Conservation (phyloP, 768 basidiomycete species). For the Vishniacozyma victoriae region DNA sequence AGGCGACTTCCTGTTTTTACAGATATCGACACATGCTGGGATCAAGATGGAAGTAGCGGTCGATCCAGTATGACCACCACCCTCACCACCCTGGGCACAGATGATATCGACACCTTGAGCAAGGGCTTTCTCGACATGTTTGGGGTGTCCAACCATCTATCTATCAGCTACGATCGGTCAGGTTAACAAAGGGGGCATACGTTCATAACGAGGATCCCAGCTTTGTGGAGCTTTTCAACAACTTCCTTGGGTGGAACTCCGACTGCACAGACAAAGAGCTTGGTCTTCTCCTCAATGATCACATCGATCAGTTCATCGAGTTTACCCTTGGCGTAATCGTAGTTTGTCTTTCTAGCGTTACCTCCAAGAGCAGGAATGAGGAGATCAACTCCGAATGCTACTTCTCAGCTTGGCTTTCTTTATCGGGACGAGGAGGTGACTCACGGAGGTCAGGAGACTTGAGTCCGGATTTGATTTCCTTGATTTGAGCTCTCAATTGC, state of each 20-base stretch:
- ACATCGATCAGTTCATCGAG: conserved; percentile 77
- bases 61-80: conserved; percentile 85
- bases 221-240: conserved; percentile 74
- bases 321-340: conserved; percentile 78
- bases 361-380: conserved; percentile 82
- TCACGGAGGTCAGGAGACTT: conserved; percentile 44
- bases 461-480: conserved; percentile 64
- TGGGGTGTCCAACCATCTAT: conserved; percentile 74
- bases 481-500: conserved; percentile 34
- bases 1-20: conserved; percentile 68
- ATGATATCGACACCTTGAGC: conserved; percentile 84
- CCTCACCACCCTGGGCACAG: conserved; percentile 85
- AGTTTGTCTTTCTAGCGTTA: conserved; percentile 80
- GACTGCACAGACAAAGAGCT: conserved; percentile 84
- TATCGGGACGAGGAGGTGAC: conserved; percentile 2
- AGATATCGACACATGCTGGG: conserved; percentile 80
- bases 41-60: conserved; percentile 79
- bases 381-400: conserved; percentile 86
- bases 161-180: neutral
- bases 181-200: conserved; percentile 49
- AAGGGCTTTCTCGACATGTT: conserved; percentile 52
- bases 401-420: conserved; percentile 18
- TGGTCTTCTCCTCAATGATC: conserved; percentile 82
- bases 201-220: conserved; percentile 84
- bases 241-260: conserved; percentile 68